phyloP scores from a whole-genome alignment of 352 stramenopile species.

The Pythium plurisporium region DNA sequence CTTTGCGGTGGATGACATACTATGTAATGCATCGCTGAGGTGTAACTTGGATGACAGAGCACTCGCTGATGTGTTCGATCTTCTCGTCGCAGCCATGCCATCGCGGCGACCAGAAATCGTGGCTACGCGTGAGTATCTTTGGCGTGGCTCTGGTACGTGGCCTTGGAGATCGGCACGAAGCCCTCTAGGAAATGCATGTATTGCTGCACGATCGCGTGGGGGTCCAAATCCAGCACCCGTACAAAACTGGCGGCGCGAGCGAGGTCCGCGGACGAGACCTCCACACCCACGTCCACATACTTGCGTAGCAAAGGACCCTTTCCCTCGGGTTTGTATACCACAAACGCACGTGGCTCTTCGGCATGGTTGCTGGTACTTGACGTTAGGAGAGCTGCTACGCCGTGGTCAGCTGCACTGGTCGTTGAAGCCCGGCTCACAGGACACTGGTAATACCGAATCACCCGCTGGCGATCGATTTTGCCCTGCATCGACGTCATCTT shows the following conservation, averaged over 20 bases:
- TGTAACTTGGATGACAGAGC: no score
- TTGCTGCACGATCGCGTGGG: slow-evolving; percentile 26
- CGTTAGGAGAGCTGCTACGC: no score
- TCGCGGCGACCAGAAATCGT: no score
- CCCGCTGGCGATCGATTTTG: slow-evolving; percentile 52
- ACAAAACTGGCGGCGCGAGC: slow-evolving; percentile 29
- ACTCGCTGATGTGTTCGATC: no score
- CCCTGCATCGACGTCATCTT: slow-evolving; percentile 58
- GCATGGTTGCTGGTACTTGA: not conserved
- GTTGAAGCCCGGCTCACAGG: not conserved
- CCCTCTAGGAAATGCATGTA: slow-evolving; percentile 36
- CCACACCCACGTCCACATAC: slow-evolving; percentile 27
- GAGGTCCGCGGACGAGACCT: slow-evolving; percentile 18
- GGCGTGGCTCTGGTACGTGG: slow-evolving; percentile 23
- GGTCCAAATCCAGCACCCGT: slow-evolving; percentile 26
- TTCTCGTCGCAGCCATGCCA: no score
- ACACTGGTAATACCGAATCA: slow-evolving; percentile 41
- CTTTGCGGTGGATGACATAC: no score
- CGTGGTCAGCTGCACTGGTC: no score
- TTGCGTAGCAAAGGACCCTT: slow-evolving; percentile 43
- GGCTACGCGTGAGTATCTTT: no score
- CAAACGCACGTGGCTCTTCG: slow-evolving; percentile 12
- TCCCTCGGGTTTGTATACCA: slow-evolving; percentile 44
- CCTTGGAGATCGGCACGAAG: slow-evolving; percentile 42
- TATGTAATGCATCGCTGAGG: no score